A percentile compares a stretch with the other conserved stretches of the same genome.
phyloP scores from a whole-genome alignment of 306 rosid species.

The Vigna hirtella region DNA sequence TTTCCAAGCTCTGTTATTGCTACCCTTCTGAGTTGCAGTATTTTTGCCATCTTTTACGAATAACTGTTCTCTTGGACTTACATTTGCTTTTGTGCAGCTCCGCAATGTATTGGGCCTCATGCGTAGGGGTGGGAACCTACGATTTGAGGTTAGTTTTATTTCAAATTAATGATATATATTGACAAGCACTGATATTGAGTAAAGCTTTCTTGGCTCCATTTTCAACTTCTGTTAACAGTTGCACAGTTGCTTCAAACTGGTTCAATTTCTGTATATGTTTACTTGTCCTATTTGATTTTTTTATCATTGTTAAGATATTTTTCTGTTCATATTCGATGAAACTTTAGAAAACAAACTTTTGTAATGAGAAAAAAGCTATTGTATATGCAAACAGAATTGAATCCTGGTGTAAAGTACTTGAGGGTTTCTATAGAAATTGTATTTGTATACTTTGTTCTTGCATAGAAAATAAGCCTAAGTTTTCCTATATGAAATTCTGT shows the following conservation, averaged over 20 bases:
- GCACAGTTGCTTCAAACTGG: slow-evolving; percentile 15
- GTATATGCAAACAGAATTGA: not conserved
- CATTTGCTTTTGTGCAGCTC: slow-evolving; percentile 64
- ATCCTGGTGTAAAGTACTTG: not conserved
- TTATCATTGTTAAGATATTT: not conserved
- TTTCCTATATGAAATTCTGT: slow-evolving; percentile 2
- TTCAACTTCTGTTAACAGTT: not conserved
- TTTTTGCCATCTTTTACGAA: slow-evolving; percentile 9
- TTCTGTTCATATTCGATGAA: not conserved
- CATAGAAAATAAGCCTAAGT: not conserved
- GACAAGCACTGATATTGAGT: slow-evolving; percentile 20
- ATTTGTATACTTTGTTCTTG: not conserved
- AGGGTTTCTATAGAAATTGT: not conserved
- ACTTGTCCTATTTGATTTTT: not conserved
- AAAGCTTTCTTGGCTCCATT: not conserved
- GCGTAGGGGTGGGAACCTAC: slow-evolving; percentile 86
- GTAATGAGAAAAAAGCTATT: slow-evolving; percentile 1
- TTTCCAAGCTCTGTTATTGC: slow-evolving; percentile 1
- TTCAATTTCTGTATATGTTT: slow-evolving; percentile 11
- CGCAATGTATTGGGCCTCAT: slow-evolving; percentile 91
- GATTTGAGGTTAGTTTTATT: slow-evolving; percentile 80
- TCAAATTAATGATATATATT: slow-evolving; percentile 13
- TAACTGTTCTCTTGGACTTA: slow-evolving; percentile 42
- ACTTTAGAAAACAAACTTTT: not conserved
- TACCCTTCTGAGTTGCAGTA: slow-evolving; percentile 11